Conservation (phyloP, 1,284 basidiomycete genomes). For the Exobasidium rhododendri region DNA sequence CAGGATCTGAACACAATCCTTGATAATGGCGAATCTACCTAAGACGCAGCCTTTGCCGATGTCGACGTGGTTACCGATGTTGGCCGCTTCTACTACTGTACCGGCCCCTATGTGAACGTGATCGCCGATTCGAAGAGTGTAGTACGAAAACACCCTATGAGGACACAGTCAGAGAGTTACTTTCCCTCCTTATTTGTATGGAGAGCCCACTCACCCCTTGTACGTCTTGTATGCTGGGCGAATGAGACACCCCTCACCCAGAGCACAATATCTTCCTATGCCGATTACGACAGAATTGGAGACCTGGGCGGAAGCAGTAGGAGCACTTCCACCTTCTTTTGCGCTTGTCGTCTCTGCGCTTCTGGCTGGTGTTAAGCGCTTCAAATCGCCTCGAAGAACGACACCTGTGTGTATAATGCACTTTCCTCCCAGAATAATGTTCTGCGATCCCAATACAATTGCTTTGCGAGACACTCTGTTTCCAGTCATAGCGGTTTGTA, state of each 20-base stretch:
- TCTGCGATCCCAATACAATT: slow-evolving; percentile 88
- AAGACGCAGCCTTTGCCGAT: slow-evolving; percentile 87
- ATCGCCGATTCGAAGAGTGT: slow-evolving; percentile 94
- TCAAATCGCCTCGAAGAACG: slow-evolving; percentile 83
- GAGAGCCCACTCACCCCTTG: slow-evolving; percentile 62
- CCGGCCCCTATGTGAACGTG: slow-evolving; percentile 86
- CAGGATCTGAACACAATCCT: slow-evolving; percentile 83
- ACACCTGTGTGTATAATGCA: slow-evolving; percentile 86
- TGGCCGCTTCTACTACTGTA: slow-evolving; percentile 86
- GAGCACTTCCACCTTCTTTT: slow-evolving; percentile 37
- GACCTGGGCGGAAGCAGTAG: not conserved
- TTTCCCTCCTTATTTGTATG: not conserved
- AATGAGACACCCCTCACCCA: slow-evolving; percentile 84
- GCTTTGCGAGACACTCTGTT: slow-evolving; percentile 91
- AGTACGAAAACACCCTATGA: slow-evolving; percentile 78
- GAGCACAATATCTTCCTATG: slow-evolving; percentile 84
- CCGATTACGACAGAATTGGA: slow-evolving; percentile 73
- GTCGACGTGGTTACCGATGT: slow-evolving; percentile 87
- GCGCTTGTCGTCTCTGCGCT: slow-evolving; percentile 14
- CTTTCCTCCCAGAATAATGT: slow-evolving; percentile 95
- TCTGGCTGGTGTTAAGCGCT: slow-evolving; percentile 37
- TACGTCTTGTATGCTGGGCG: slow-evolving; percentile 61
- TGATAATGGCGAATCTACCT: slow-evolving; percentile 96
- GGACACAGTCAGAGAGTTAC: slow-evolving; percentile 1
- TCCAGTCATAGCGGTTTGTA: slow-evolving; percentile 64